Evolutionary conservation across 2,329 filamentous ascomycete species (phyloP).

Genomic region (Epichloe scottii): DNA sequence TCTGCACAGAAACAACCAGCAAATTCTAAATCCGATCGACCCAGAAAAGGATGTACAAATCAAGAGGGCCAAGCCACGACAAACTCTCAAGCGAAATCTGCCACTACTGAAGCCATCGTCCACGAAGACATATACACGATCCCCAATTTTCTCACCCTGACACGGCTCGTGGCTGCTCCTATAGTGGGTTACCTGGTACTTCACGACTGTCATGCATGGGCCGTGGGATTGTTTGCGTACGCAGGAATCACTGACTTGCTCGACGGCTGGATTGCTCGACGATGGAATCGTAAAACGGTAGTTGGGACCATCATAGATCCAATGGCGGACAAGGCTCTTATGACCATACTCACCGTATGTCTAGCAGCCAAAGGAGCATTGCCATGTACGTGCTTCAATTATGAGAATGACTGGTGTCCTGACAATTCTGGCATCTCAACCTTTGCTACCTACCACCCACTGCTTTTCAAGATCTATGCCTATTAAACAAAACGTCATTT

Average conservation of each 20-base stretch:
- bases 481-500: background rate
- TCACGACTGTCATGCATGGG: conserved; percentile 65
- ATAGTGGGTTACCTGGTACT: conserved; percentile 81
- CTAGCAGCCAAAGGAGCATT: conserved; percentile 72
- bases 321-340: conserved; percentile 91
- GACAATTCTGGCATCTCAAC: background rate
- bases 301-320: conserved; percentile 92
- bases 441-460: background rate
- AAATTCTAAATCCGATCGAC: background rate
- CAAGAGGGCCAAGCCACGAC: background rate
- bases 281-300: conserved; percentile 80
- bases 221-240: conserved; percentile 79
- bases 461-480: background rate
- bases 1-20: background rate
- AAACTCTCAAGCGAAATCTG: background rate
- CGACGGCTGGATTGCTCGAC: conserved; percentile 86
- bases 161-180: conserved; percentile 71
- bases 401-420: background rate
- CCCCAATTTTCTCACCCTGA: conserved; percentile 87
- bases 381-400: conserved; percentile 44
- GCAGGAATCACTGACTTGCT: conserved; percentile 84
- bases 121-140: conserved; percentile 94
- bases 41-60: background rate
- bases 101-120: conserved; percentile 4
- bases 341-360: conserved; percentile 84